Evolutionary conservation across 805 yeast genomes (phyloP), one percentile per base, ranked within the genome.

Genomic region (Wickerhamiella dianesei): DNA sequence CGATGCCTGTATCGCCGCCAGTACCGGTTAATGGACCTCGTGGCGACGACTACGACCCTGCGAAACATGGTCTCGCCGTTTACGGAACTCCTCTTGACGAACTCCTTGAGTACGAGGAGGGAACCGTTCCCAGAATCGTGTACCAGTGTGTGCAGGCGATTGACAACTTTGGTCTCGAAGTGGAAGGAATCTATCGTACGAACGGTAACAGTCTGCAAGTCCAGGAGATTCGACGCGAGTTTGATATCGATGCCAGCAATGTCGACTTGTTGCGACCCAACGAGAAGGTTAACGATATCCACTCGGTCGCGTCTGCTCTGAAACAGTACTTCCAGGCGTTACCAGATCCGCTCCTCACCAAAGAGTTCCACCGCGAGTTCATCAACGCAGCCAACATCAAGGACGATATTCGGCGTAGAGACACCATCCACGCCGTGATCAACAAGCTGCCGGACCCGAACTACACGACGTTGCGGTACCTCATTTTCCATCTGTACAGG

Each of bases 401-500:
- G 25, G 83, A 81, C 56, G 71, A 71, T 17, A 69, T 69, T 13
- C 71, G 77, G 53, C 73, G 82, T 48, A 76, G 83, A 49, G 89
- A 86, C 58, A 70, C 70, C 25, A 71, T 92, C 56, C 98, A 92
- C 63, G 84, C 86, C 41, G 74, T 85, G 49, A 84, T 92, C 41
- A 92, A 82, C 67, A 82, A 83, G 54, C 72, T 92, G 47, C 96
- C 96, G 0, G 98, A 92, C 65, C 92, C 94, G 1, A 86, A 89
- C 48, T 92, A 92, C 62, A 88, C 94, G 71, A 88, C 97, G 0
- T 70, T 92, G 55, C 70, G 96, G 53, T 77, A 85, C 35, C 67
- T 92, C 53, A 68, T 88, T 1, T 85, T 89, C 71, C 99, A 92
- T 63, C 74, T 92, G 51, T 78, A 80, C 51, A 75, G 80, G 47